phyloP scores from a whole-genome alignment of 352 stramenopile genomes.

The Elongisporangium senticosum region DNA sequence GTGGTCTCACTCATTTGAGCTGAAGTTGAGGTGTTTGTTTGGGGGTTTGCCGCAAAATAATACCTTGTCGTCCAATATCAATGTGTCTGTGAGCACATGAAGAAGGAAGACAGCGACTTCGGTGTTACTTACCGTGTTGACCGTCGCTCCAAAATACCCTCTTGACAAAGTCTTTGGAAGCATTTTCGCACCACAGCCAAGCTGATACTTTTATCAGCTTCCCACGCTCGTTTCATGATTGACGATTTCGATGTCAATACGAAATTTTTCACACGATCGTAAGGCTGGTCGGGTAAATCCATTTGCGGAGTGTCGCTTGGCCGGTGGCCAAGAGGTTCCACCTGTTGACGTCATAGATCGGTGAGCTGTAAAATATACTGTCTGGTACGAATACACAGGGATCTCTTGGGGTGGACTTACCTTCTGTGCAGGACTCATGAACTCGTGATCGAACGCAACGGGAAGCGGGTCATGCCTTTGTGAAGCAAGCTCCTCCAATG shows the following conservation, averaged over 20 bases:
- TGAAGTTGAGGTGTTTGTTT: background rate
- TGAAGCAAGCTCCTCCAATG: background rate
- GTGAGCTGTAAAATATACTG: no score
- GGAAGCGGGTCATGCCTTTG: background rate
- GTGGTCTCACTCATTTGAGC: background rate
- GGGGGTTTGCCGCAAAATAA: background rate
- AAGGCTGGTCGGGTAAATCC: background rate
- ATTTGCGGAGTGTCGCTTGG: background rate
- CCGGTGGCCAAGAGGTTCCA: background rate
- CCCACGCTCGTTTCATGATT: slow-evolving; percentile 11
- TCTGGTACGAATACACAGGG: no score
- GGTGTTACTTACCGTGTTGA: slow-evolving; percentile 4
- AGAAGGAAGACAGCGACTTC: background rate
- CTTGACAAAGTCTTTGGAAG: slow-evolving; percentile 15
- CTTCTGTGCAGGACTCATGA: background rate
- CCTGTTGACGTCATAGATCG: background rate
- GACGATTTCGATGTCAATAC: slow-evolving; percentile 5
- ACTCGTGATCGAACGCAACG: background rate
- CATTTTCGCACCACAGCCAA: background rate
- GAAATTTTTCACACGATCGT: slow-evolving; percentile 5
- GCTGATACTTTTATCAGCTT: slow-evolving; percentile 1
- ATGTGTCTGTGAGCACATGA: background rate
- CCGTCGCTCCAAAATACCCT: slow-evolving; percentile 13
- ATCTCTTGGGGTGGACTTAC: background rate
- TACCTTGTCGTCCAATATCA: background rate